A percentile compares a stretch with the other conserved stretches of the same genome.
Evolutionary conservation across 2,329 filamentous ascomycete species (phyloP).

Genomic region (Paracoccidioides lutzii): DNA sequence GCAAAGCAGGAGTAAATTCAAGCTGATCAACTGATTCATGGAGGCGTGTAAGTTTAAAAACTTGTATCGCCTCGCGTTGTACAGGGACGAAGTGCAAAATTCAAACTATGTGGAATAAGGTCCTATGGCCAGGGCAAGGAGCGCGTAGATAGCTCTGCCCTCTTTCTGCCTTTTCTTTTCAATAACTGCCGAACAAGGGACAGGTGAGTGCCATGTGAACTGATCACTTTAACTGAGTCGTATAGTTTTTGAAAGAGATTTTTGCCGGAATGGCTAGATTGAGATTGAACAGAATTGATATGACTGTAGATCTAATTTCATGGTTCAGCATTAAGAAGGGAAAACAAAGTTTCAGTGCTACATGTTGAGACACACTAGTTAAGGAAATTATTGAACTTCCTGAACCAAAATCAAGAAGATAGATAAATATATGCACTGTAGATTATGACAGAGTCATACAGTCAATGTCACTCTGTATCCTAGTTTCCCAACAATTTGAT

Average conservation of each 20-base stretch:
- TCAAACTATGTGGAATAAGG: too few species aligned
- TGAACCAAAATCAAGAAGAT: background rate
- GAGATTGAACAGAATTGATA: conserved; percentile 7
- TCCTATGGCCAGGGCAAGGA: too few species aligned
- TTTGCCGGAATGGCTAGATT: conserved; percentile 11
- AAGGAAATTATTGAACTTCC: background rate
- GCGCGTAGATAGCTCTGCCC: too few species aligned
- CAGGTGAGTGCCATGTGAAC: conserved; percentile 7
- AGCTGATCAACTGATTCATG: too few species aligned
- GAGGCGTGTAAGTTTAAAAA: too few species aligned
- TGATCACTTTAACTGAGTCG: conserved; percentile 16
- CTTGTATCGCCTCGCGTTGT: too few species aligned
- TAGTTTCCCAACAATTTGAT: conserved; percentile 14
- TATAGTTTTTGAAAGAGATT: conserved; percentile 14
- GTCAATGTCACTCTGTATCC: conserved; percentile 15
- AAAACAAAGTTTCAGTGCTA: conserved; percentile 3
- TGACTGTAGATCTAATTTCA: conserved; percentile 14
- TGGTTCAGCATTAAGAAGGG: background rate
- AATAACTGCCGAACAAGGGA: conserved; percentile 8
- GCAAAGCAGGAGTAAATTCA: too few species aligned
- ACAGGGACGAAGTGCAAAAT: too few species aligned
- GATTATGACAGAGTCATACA: conserved; percentile 14
- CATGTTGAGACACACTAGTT: background rate
- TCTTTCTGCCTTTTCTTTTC: too few species aligned
- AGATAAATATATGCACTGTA: conserved; percentile 6